Evolutionary conservation across 176 grass and related monocot species (phyloP).

Genomic region (Oryza glaberrima): DNA sequence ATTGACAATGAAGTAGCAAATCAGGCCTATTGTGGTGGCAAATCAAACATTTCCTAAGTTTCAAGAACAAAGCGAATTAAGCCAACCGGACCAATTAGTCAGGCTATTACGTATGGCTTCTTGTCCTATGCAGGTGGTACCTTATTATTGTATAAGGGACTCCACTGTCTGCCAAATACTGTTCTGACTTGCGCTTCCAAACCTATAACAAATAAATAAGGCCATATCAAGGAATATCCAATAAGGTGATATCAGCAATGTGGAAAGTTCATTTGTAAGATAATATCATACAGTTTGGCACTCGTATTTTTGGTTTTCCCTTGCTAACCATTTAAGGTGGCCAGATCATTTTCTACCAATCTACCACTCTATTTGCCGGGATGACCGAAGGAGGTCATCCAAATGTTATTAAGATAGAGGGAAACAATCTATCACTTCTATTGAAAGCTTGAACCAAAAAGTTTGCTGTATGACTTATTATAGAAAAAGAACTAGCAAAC

Average conservation of each 20-base stretch:
- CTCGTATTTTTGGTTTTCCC: not conserved
- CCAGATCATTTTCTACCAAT: not conserved
- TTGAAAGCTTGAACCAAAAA: not conserved
- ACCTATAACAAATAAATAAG: slow-evolving; percentile 47
- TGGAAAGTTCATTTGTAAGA: not conserved
- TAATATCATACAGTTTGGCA: not conserved
- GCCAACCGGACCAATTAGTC: not conserved
- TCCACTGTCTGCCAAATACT: slow-evolving; percentile 88
- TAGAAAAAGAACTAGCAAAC: not conserved
- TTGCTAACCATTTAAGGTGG: not conserved
- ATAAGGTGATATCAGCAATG: not conserved
- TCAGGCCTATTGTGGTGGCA: not conserved
- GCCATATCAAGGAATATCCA: not conserved
- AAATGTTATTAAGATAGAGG: too few species aligned
- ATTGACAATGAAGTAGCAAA: not conserved
- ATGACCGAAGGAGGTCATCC: too few species aligned
- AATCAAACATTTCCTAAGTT: not conserved
- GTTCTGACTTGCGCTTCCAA: slow-evolving; percentile 86
- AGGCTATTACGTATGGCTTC: not conserved
- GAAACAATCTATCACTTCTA: not conserved
- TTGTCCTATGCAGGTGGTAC: slow-evolving; percentile 31
- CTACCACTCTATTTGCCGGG: not conserved
- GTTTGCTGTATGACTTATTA: not conserved
- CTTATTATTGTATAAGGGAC: slow-evolving; percentile 79
- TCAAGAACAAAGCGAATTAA: not conserved